Evolutionary conservation across 768 basidiomycete species (phyloP).

Genomic region (Collybiopsis luxurians): DNA sequence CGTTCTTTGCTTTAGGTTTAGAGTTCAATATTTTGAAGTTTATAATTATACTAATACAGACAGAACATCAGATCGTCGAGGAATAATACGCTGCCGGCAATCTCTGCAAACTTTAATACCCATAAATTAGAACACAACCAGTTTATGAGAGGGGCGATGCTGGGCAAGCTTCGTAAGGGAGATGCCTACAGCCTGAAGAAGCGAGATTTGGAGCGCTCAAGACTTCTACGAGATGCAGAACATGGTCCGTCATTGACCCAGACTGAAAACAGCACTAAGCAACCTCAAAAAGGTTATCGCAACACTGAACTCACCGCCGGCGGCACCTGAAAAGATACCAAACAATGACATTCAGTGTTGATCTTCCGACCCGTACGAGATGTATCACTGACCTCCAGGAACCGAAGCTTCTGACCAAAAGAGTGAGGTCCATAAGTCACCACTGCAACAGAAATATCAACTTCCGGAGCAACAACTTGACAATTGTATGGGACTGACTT

Average conservation of each 20-base stretch:
- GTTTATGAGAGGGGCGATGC: too few species aligned
- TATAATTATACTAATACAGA: too few species aligned
- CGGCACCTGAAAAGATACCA: neutral
- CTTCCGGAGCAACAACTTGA: neutral
- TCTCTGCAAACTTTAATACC: too few species aligned
- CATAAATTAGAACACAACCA: too few species aligned
- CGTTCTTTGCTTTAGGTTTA: too few species aligned
- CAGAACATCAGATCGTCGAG: too few species aligned
- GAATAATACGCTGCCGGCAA: too few species aligned
- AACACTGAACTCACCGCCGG: neutral
- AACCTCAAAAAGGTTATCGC: too few species aligned
- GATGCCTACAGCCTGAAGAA: neutral
- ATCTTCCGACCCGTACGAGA: too few species aligned
- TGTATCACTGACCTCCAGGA: conserved; percentile 8
- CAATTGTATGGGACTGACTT: neutral
- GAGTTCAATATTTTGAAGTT: too few species aligned
- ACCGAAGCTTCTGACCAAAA: conserved; percentile 1
- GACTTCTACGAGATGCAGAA: neutral
- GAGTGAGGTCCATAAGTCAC: neutral
- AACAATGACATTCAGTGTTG: too few species aligned
- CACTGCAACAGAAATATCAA: neutral
- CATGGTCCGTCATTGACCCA: conserved; percentile 3
- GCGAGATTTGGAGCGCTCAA: neutral
- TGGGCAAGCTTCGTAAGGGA: too few species aligned
- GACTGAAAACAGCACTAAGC: neutral